Conservation (phyloP, 768 basidiomycete species). For the Podaxis pistillaris region DNA sequence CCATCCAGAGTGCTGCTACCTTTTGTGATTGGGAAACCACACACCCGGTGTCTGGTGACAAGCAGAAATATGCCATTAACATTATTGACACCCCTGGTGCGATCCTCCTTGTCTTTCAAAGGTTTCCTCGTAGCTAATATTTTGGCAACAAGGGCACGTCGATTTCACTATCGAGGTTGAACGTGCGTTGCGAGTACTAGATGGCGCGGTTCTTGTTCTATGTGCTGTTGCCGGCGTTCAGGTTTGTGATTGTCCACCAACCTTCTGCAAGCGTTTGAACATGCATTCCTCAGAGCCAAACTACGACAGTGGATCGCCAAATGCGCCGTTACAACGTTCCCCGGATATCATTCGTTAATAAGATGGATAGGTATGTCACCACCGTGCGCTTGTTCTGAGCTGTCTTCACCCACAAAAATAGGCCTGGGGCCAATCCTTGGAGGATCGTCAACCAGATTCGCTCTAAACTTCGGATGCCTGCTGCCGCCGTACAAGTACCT, state of each 20-base stretch:
- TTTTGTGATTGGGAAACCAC: conserved; percentile 94
- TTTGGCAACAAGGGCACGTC: conserved; percentile 74
- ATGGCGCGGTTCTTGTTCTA: conserved; percentile 93
- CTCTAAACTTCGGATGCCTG: conserved; percentile 85
- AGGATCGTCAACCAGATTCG: conserved; percentile 91
- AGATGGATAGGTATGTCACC: conserved; percentile 84
- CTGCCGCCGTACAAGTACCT: conserved; percentile 94
- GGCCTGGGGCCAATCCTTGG: conserved; percentile 97
- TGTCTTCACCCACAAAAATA: conserved; percentile 24
- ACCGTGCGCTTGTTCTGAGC: neutral
- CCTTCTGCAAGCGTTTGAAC: neutral
- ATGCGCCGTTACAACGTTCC: conserved; percentile 98
- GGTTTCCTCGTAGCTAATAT: conserved; percentile 1
- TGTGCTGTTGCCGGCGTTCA: conserved; percentile 98
- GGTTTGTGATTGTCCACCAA: conserved; percentile 32
- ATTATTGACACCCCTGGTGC: conserved; percentile 97
- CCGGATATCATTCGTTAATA: conserved; percentile 94
- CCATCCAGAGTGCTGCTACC: conserved; percentile 97
- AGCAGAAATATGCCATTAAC: conserved; percentile 89
- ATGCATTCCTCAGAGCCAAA: conserved; percentile 71
- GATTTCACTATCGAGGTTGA: conserved; percentile 99
- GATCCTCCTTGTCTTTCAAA: conserved; percentile 14
- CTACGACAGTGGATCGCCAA: conserved; percentile 97
- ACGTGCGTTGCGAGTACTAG: conserved; percentile 91
- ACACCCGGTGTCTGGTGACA: conserved; percentile 54